Conservation (phyloP, 305 asterid species). For the Fraxinus albicans region DNA sequence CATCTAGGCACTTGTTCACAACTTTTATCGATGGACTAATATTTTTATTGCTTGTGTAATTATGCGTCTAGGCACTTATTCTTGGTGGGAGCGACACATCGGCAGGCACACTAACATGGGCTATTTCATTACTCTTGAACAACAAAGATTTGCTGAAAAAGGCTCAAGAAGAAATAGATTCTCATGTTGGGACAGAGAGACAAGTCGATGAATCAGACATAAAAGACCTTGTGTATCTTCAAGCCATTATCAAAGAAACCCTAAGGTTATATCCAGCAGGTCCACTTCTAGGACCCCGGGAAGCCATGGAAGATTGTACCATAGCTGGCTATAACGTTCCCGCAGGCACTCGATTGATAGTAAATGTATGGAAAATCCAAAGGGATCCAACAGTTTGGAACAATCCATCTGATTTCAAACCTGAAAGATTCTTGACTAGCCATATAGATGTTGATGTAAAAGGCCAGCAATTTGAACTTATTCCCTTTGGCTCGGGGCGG, state of each 20-base stretch:
- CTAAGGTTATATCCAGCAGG: conserved; percentile 26
- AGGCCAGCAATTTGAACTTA: conserved; percentile 23
- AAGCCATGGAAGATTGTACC: conserved; percentile 23
- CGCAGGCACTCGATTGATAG: conserved; percentile 22
- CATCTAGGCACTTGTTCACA: background rate
- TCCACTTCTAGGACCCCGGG: conserved; percentile 24
- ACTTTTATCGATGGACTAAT: background rate
- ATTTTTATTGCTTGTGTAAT: background rate
- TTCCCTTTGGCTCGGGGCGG: conserved; percentile 28
- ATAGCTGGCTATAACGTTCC: conserved; percentile 24
- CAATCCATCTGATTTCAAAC: conserved; percentile 20
- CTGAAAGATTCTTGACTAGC: conserved; percentile 28
- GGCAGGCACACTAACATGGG: background rate
- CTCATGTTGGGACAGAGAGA: conserved; percentile 18
- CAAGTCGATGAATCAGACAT: conserved; percentile 25
- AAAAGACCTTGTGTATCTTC: conserved; percentile 17
- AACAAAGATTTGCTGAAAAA: conserved; percentile 2
- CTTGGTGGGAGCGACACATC: background rate
- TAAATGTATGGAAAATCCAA: conserved; percentile 27
- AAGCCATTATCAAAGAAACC: conserved; percentile 26
- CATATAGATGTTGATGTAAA: background rate
- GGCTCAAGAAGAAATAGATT: conserved; percentile 27
- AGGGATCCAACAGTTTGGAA: conserved; percentile 24
- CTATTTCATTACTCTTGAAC: conserved; percentile 13
- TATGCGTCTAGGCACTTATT: background rate